These are phyloP conservation scores for Polytolypa hystricis DNA, from an alignment of 2,329 filamentous ascomycete species.

Conservation along the genomic window DNA sequence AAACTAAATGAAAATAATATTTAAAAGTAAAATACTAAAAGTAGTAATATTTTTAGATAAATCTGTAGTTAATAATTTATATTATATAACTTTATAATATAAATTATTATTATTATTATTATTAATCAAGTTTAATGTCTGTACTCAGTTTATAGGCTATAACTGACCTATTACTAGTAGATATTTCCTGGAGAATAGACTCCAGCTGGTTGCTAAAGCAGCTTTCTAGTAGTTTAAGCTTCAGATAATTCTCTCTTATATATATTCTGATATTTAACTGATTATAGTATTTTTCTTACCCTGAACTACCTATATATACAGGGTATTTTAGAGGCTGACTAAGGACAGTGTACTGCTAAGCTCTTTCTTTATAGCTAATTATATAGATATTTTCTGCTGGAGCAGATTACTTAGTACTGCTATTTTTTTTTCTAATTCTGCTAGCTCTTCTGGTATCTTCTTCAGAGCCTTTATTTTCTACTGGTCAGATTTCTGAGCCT, in stretches of 20 bases:
- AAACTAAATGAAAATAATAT: too few relatives aligned
- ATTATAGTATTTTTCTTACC: neutral
- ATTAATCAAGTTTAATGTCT: too few relatives aligned
- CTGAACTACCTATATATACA: neutral
- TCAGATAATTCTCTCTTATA: neutral
- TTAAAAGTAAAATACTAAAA: too few relatives aligned
- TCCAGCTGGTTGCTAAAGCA: too few relatives aligned
- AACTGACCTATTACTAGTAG: too few relatives aligned
- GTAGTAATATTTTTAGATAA: too few relatives aligned
- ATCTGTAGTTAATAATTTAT: too few relatives aligned
- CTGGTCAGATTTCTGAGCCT: neutral
- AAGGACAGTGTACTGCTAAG: neutral
- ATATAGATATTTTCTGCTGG: neutral
- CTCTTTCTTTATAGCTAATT: neutral
- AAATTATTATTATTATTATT: too few relatives aligned
- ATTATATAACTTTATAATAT: too few relatives aligned
- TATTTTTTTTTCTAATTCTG: neutral
- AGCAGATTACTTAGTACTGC: neutral
- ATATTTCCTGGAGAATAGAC: too few relatives aligned
- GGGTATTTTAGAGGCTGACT: neutral
- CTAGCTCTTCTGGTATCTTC: neutral
- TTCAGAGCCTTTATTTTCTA: slow-evolving; percentile 1
- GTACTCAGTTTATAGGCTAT: too few relatives aligned
- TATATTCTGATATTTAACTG: neutral
- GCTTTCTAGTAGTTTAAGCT: too few relatives aligned